Conservation (phyloP, 192 early-diverging fungal species). For the Backusella sp. region DNA sequence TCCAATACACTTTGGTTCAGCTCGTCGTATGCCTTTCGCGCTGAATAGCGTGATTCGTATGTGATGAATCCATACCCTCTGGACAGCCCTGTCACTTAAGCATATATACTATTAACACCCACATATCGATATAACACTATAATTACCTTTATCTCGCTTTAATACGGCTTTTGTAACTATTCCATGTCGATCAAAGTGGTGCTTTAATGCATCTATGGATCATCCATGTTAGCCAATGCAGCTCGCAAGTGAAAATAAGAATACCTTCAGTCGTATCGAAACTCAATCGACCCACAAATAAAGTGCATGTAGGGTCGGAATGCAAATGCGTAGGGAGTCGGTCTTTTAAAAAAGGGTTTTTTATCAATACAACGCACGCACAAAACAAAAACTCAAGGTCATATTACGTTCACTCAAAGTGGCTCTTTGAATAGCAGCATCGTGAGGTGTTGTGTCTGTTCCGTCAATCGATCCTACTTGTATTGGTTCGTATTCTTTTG, state of each 20-base stretch:
- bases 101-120: too few species aligned
- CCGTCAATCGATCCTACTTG: constrained; percentile 43
- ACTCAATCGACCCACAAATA: constrained; percentile 41
- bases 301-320: constrained; percentile 31
- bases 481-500: constrained; percentile 37
- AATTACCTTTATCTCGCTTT: constrained; percentile 32
- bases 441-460: constrained; percentile 37
- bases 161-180: constrained; percentile 15
- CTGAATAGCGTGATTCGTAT: constrained; percentile 18
- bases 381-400: neutral
- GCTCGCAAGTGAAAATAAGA: neutral
- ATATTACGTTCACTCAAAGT: constrained; percentile 28
- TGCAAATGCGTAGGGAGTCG: constrained; percentile 17
- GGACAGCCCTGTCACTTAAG: constrained; percentile 37
- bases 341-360: constrained; percentile 18
- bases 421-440: constrained; percentile 38
- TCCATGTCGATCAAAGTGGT: constrained; percentile 34
- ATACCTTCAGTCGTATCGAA: constrained; percentile 39
- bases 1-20: constrained; percentile 27
- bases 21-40: constrained; percentile 32
- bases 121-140: too few species aligned
- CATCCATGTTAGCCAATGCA: neutral
- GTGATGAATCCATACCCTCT: constrained; percentile 43
- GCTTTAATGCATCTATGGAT: neutral
- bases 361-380: neutral